Evolutionary conservation across 225 moss, liverwort and hornwort species (phyloP), one percentile per base, ranked within the genome.

Genomic region (Asterella californica): DNA sequence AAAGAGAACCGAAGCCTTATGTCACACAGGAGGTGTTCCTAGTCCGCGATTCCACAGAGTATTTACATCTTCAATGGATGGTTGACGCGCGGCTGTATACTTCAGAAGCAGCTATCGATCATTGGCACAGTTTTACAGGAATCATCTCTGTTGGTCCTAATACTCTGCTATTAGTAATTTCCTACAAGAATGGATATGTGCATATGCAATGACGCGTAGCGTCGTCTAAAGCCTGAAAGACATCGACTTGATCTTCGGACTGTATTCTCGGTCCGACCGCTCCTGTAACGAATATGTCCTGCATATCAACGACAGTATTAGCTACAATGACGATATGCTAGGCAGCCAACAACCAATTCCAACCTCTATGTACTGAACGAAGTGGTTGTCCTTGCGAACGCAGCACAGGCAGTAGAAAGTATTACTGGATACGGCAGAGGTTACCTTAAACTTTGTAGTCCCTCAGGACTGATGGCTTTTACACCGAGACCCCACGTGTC

Each of bases 401-500:
- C 42, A 2, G 42, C 42, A 57, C 55, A 38, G 7, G 38, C 15
- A 14, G 10, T 30, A 15, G 21, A 64, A 25, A n/a, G 27, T 22
- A 32, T 29, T 49, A 1, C 32, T 18, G 9, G 18, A 25, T 22
- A 71, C 14, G 27, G 3, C 27, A 10, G 37, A 73, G 17, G 46
- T 24, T 68, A 85, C 85, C 85, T 82, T 30, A 79, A 17, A 0
- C 60, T 42, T 24, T 76, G 36, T n/a, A 80, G 48, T 10, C 76
- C 70, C 9, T 27, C 53, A 18, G 82, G 80, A 59, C 57, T 77
- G 47, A 79, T 82, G 27, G 82, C 85, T 48, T 79, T 77, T 53
- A 74, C 79, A 54, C 85, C 85, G 82, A 82, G 45, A 79, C 82
- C 85, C 85, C 85, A 85, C 18, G 80, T 80, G 66, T 85, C 82